Percentiles rank a stretch among this genome's conserved stretches.
Conservation (phyloP, 2,329 filamentous ascomycete species). For the Ascocoryne sarcoides region DNA sequence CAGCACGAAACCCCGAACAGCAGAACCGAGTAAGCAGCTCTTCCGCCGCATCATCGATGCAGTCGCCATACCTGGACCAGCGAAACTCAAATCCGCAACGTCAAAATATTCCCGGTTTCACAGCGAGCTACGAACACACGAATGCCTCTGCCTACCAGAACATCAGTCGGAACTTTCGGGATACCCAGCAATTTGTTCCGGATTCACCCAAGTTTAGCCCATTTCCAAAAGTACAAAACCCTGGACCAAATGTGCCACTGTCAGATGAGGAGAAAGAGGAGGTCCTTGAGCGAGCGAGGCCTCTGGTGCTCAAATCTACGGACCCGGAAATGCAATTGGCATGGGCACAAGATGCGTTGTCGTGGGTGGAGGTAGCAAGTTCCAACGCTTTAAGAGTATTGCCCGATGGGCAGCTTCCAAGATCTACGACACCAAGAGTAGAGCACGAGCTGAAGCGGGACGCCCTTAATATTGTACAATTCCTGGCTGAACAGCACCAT, state of each 20-base stretch:
- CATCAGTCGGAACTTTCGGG: constrained; percentile 15
- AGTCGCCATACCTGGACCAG: constrained; percentile 12
- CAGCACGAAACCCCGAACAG: constrained; percentile 45
- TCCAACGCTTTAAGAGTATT: constrained; percentile 52
- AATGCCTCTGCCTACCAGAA: constrained; percentile 29
- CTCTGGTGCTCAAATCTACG: constrained; percentile 81
- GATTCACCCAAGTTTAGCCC: constrained; percentile 72
- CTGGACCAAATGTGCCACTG: constrained; percentile 80
- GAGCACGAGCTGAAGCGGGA: constrained; percentile 85
- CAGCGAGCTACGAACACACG: constrained; percentile 27
- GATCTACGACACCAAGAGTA: constrained; percentile 72
- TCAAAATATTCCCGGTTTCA: constrained; percentile 18
- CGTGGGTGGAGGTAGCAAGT: constrained; percentile 76
- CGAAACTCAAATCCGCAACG: constrained; percentile 8
- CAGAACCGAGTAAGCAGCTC: constrained; percentile 21
- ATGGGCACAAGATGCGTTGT: constrained; percentile 89
- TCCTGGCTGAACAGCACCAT: constrained; percentile 83
- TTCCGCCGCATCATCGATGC: constrained; percentile 15
- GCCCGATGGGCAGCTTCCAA: constrained; percentile 35
- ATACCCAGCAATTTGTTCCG: constrained; percentile 5
- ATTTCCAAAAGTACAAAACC: constrained; percentile 74
- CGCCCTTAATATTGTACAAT: constrained; percentile 83
- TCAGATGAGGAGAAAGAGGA: constrained; percentile 92
- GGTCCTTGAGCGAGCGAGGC: constrained; percentile 74
- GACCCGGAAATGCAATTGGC: constrained; percentile 94